Evolutionary conservation across 106 monocot species (phyloP).

Genomic region (Allium cepa): DNA sequence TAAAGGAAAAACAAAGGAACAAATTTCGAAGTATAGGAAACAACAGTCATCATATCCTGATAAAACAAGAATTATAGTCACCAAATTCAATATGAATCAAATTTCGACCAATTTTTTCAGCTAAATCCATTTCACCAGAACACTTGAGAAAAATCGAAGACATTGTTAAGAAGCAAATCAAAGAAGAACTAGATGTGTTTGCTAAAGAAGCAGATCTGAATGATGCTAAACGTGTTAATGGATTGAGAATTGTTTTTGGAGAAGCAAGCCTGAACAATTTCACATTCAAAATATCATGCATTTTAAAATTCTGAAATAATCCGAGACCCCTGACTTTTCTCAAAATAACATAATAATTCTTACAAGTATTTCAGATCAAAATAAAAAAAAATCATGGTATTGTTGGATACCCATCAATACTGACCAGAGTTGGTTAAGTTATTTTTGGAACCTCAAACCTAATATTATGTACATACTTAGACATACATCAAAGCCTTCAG

Average conservation of each 20-base stretch:
- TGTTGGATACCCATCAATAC: constrained; percentile 56
- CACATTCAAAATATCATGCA: no score
- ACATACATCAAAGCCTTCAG: no score
- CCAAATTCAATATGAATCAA: no score
- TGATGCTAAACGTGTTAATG: constrained; percentile 56
- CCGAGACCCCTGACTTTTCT: neutral
- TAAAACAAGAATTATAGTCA: no score
- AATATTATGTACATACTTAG: no score
- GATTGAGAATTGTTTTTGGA: constrained; percentile 86
- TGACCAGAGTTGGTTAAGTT: constrained; percentile 79
- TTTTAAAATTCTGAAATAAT: neutral
- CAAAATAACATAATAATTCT: no score
- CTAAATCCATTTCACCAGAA: constrained; percentile 77
- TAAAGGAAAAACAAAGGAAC: no score
- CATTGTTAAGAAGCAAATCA: constrained; percentile 85
- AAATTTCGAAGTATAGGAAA: no score
- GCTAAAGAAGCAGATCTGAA: constrained; percentile 53
- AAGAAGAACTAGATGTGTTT: constrained; percentile 74
- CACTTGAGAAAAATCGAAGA: constrained; percentile 81
- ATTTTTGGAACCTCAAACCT: no score
- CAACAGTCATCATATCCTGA: no score
- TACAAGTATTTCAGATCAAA: neutral
- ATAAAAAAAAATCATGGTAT: neutral
- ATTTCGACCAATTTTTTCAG: constrained; percentile 11
- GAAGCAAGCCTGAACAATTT: constrained; percentile 32